Base-by-base conservation (phyloP, 1,139 yeast species). In the Pichia sp. region DNA sequence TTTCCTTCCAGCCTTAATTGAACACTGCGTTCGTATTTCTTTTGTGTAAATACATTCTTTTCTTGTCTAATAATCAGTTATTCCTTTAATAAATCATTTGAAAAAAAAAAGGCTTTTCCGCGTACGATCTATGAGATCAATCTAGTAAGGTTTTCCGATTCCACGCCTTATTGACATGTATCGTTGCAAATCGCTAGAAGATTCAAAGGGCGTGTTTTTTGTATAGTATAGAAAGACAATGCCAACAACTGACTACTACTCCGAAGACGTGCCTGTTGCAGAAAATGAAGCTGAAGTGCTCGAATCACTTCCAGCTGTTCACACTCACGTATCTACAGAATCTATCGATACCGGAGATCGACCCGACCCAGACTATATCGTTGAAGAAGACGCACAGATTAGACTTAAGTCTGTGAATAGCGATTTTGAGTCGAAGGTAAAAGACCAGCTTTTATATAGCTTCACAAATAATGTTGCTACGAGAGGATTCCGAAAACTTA, bases 161-260 rank as follows among this genome's bases (percentile, higher is more conserved):
- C n/a, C n/a, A n/a, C n/a, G n/a, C n/a, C n/a, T n/a, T n/a, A n/a
- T n/a, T n/a, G n/a, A n/a, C n/a, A n/a, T n/a, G n/a, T n/a, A n/a
- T n/a, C n/a, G n/a, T n/a, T n/a, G n/a, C n/a, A n/a, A n/a, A n/a
- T n/a, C n/a, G n/a, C n/a, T n/a, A n/a, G n/a, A n/a, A n/a, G n/a
- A n/a, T n/a, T n/a, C n/a, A n/a, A n/a, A n/a, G n/a, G n/a, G n/a
- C n/a, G n/a, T n/a, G n/a, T n/a, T n/a, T n/a, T n/a, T n/a, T n/a
- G n/a, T n/a, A n/a, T n/a, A n/a, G n/a, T n/a, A n/a, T n/a, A n/a
- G n/a, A 34, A 34, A 10, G 8, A 13, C 19, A 34, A n/a, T 34
- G 16, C 13, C 18, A n/a, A n/a, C 37, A 3, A n/a, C 49, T 8
- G 68, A 65, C 40, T 64, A 59, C 41, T 65, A 63, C 37, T 56